Conservation (phyloP, 2,329 filamentous ascomycete species). For the Fusarium mangiferae region DNA sequence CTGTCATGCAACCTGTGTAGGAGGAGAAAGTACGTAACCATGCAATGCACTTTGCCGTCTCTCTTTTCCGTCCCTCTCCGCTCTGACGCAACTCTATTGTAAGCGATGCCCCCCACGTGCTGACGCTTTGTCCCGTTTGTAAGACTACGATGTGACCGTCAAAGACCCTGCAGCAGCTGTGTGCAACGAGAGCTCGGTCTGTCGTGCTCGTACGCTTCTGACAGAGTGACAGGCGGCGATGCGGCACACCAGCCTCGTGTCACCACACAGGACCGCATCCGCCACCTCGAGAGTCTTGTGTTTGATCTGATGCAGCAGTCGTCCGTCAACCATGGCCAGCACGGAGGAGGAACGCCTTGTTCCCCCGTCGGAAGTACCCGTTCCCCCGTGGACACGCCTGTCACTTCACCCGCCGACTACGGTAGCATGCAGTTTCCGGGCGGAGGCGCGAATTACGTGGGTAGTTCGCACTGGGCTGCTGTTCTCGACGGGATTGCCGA, state of each 20-base stretch:
- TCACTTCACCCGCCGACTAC: slow-evolving; percentile 35
- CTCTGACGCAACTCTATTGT: background rate
- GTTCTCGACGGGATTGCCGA: slow-evolving; percentile 54
- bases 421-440: slow-evolving; percentile 45
- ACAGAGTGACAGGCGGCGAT: background rate
- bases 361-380: background rate
- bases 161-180: slow-evolving; percentile 17
- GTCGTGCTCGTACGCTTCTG: slow-evolving; percentile 10
- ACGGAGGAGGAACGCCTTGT: background rate
- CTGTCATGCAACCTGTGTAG: slow-evolving; percentile 22
- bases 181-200: slow-evolving; percentile 1
- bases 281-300: slow-evolving; percentile 45
- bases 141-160: slow-evolving; percentile 22
- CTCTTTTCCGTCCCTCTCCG: background rate
- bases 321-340: background rate
- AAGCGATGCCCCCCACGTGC: background rate
- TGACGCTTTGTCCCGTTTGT: background rate
- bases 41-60: background rate
- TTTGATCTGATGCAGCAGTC: slow-evolving; percentile 40
- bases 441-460: slow-evolving; percentile 48
- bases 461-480: slow-evolving; percentile 53
- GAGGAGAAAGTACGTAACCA: slow-evolving; percentile 4
- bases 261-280: slow-evolving; percentile 15
- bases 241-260: background rate
- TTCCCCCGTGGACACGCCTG: background rate